Evolutionary conservation across 106 monocot species (phyloP).

Genomic region (Narthecium ossifragum): DNA sequence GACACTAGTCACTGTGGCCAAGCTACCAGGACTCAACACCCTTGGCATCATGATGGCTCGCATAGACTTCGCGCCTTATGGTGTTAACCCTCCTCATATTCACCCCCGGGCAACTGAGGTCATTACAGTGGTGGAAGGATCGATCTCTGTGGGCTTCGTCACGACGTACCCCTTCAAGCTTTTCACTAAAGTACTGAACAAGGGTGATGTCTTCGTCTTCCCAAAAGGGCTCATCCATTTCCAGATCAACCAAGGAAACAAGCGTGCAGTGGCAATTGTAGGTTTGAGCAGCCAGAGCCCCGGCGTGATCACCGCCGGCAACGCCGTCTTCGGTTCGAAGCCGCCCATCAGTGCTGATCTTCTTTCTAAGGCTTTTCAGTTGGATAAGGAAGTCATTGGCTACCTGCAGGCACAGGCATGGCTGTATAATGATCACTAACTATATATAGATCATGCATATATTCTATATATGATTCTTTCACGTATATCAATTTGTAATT

Average conservation of each 20-base stretch:
- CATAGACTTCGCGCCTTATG: slow-evolving; percentile 30
- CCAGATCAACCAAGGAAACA: slow-evolving; percentile 9
- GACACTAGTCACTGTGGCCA: slow-evolving; percentile 11
- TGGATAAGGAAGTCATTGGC: background rate
- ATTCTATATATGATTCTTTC: too few species aligned
- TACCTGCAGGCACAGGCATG: too few species aligned
- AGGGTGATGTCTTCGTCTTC: slow-evolving; percentile 29
- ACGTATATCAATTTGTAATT: too few species aligned
- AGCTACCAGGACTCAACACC: slow-evolving; percentile 38
- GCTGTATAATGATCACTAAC: too few species aligned
- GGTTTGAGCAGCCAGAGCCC: background rate
- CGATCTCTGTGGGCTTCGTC: slow-evolving; percentile 24
- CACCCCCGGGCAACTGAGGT: slow-evolving; percentile 40
- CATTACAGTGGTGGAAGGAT: slow-evolving; percentile 24
- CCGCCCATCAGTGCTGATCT: background rate
- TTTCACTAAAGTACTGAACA: slow-evolving; percentile 10
- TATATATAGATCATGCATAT: too few species aligned
- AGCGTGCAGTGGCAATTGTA: background rate
- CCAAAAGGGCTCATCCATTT: slow-evolving; percentile 15
- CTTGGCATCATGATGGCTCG: slow-evolving; percentile 40
- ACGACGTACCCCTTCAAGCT: slow-evolving; percentile 18
- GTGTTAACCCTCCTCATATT: slow-evolving; percentile 33
- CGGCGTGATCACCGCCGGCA: background rate
- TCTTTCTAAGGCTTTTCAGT: background rate
- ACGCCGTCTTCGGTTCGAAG: background rate